Conservation (phyloP, 176 grass and related monocot species). For the Musa beccarii region DNA sequence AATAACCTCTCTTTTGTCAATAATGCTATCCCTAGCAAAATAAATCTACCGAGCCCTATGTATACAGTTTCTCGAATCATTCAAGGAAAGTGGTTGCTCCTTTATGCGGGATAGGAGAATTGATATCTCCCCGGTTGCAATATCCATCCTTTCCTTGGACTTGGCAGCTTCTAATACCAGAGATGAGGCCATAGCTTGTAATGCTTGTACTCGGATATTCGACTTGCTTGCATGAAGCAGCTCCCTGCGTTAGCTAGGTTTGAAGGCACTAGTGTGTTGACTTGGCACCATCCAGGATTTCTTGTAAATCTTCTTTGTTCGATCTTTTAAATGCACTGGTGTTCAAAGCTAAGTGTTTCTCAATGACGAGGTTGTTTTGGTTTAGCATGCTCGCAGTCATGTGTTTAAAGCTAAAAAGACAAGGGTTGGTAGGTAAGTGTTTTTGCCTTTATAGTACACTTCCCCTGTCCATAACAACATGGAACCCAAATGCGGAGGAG, state of each 20-base stretch:
- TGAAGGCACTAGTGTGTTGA: slow-evolving; percentile 11
- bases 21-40: not conserved
- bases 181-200: slow-evolving; percentile 43
- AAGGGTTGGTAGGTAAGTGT: no score
- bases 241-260: slow-evolving; percentile 10
- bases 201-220: slow-evolving; percentile 16
- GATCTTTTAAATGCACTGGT: no score
- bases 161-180: slow-evolving; percentile 47
- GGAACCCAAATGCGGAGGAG: no score
- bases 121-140: slow-evolving; percentile 38
- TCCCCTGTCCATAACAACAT: no score
- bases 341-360: no score
- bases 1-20: not conserved
- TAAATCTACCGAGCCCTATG: not conserved
- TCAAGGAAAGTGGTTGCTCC: slow-evolving; percentile 16
- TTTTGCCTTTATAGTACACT: no score
- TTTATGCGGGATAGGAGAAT: slow-evolving; percentile 41
- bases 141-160: slow-evolving; percentile 52
- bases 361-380: no score
- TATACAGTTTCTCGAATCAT: not conserved
- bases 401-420: no score
- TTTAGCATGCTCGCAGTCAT: no score
- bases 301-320: no score
- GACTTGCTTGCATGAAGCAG: slow-evolving; percentile 14
- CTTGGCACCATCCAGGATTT: slow-evolving; percentile 25